Base-by-base conservation (phyloP, 805 yeast species). In the Metschnikowia borealis region DNA sequence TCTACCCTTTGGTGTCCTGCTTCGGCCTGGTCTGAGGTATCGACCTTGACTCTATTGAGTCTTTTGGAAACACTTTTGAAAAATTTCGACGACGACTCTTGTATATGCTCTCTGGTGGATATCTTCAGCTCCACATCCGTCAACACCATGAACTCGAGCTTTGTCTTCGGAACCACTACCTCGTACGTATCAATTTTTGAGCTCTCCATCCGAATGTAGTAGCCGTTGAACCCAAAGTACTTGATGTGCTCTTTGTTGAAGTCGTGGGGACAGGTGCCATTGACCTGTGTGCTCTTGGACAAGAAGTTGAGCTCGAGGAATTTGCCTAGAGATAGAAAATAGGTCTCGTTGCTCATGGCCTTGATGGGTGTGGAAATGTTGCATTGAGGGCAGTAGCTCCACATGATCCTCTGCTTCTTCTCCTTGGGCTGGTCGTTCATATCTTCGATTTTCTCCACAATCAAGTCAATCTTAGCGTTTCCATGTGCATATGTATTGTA, bases 321-420 rank as follows among this genome's bases (percentile, higher is more conserved):
- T 62, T 95, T 95, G 0, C 98, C 99, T 67, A 94, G 85, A 0
- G 98, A 92, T 55, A 84, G 84, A 61, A 85, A 89, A 85, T 95
- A 91, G 0, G 97, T 84, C 37, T 83, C 83, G 44, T 89, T 92
- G 59, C 87, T 86, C 85, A 95, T 82, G 17, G 88, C 87, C 13
- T 84, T 69, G 5, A 86, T 82, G 0, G 97, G 94, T 2, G 96
- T 83, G 0, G 85, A 74, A 35, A 76, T 79, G 13, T 83, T 80
- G 65, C 99, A 94, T 45, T 74, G 76, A 50, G 85, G 87, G 65
- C 99, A 94, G 56, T 79, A 83, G 63, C 96, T 87, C 99, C 99
- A 94, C 73, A 91, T 85, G 48, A 90, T 69, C 38, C 95, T 82
- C 11, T 84, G 82, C 62, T 85, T 67, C 31, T 60, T 64, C 5